Evolutionary conservation across 352 stramenopile genomes (phyloP).

Genomic region (Elongisporangium prolatum): DNA sequence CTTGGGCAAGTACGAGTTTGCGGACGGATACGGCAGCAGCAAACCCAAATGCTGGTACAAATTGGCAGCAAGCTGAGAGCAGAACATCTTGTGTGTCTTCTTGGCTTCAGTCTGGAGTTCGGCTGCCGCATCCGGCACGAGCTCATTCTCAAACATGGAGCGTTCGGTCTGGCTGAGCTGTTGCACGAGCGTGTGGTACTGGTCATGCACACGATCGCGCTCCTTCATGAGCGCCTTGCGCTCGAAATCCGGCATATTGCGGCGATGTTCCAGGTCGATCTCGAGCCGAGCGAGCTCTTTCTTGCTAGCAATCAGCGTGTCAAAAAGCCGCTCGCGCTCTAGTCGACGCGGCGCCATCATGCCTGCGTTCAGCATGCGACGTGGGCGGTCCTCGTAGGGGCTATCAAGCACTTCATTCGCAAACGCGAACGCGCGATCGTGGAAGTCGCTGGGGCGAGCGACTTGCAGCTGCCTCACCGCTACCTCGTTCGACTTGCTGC

Average conservation of each 20-base stretch:
- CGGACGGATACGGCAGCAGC: conserved; percentile 73
- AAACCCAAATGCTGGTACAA: conserved; percentile 80
- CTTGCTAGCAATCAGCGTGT: conserved; percentile 56
- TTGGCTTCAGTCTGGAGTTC: not conserved
- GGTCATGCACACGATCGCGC: conserved; percentile 33
- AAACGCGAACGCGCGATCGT: conserved; percentile 50
- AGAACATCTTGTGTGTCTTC: conserved; percentile 61
- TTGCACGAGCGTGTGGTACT: conserved; percentile 53
- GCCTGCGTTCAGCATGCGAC: conserved; percentile 74
- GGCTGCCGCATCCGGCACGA: conserved; percentile 19
- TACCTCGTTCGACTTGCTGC: conserved; percentile 64
- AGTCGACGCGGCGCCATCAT: conserved; percentile 62
- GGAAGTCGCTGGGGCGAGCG: conserved; percentile 52
- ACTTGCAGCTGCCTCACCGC: conserved; percentile 74
- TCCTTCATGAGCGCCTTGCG: conserved; percentile 59
- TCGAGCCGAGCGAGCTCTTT: conserved; percentile 60
- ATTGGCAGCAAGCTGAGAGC: conserved; percentile 71
- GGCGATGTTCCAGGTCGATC: conserved; percentile 53
- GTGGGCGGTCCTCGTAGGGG: conserved; percentile 74
- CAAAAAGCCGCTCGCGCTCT: conserved; percentile 72
- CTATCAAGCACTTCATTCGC: conserved; percentile 51
- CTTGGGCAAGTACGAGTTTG: conserved; percentile 86
- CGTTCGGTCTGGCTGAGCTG: conserved; percentile 59
- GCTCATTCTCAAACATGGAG: conserved; percentile 81
- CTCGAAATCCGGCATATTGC: conserved; percentile 74